Evolutionary conservation across 2,329 filamentous ascomycete species (phyloP).

Genomic region (Sphaerulina musiva): DNA sequence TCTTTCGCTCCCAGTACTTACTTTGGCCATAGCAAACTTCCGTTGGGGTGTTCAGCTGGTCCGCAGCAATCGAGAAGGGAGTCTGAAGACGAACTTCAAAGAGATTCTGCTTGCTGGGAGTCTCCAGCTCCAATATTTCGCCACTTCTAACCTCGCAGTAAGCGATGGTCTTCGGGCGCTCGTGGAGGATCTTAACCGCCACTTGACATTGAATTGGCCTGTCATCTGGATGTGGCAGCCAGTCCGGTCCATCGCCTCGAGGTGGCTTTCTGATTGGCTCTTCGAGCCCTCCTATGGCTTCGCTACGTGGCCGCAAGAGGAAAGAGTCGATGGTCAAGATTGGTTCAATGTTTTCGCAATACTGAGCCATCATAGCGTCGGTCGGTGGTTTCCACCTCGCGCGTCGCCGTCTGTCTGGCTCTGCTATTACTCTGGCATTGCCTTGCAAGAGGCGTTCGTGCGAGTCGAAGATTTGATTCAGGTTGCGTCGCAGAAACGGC

Average conservation of each 20-base stretch:
- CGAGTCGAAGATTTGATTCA: constrained; percentile 26
- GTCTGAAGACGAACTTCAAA: constrained; percentile 25
- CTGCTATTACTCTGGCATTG: background rate
- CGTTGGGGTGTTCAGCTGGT: constrained; percentile 18
- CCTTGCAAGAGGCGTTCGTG: constrained; percentile 19
- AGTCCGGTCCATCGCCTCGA: constrained; percentile 10
- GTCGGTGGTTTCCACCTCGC: constrained; percentile 11
- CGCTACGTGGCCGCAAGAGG: background rate
- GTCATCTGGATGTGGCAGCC: constrained; percentile 22
- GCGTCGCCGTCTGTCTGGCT: constrained; percentile 2
- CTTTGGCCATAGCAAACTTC: constrained; percentile 13
- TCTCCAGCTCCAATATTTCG: constrained; percentile 12
- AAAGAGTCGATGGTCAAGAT: constrained; percentile 4
- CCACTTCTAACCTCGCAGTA: constrained; percentile 16
- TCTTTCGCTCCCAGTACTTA: constrained; percentile 19
- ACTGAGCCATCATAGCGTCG: constrained; percentile 2
- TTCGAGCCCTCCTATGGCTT: background rate
- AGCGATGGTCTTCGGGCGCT: constrained; percentile 4
- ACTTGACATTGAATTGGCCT: constrained; percentile 22
- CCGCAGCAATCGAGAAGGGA: constrained; percentile 22
- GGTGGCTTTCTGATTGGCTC: background rate
- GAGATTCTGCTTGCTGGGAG: background rate
- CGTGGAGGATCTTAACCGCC: constrained; percentile 15
- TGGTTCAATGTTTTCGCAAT: background rate
- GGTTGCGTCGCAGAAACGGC: constrained; percentile 30